Conservation (phyloP, 2,329 filamentous ascomycete species). For the Periconia macrospinosa region DNA sequence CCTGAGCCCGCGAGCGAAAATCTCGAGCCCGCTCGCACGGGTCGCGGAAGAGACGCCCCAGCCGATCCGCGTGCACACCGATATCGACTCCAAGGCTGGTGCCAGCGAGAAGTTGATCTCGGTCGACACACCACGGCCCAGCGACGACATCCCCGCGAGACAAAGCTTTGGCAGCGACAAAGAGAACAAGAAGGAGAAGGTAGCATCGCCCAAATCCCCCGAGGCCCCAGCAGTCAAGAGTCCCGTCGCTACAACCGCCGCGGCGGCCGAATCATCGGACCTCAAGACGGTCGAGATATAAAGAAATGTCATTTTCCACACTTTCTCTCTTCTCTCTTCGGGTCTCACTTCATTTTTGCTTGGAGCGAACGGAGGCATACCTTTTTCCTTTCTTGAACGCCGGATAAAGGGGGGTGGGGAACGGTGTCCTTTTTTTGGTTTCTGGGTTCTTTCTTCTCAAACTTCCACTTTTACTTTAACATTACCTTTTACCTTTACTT, state of each 20-base stretch:
- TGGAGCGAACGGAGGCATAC: background rate
- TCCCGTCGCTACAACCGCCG: conserved; percentile 20
- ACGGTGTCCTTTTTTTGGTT: too few species aligned
- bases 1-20: conserved; percentile 66
- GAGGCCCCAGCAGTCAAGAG: conserved; percentile 19
- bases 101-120: conserved; percentile 47
- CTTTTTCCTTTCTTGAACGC: background rate
- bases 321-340: conserved; percentile 4
- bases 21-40: conserved; percentile 72
- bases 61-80: conserved; percentile 42
- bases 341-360: conserved; percentile 6
- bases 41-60: conserved; percentile 68
- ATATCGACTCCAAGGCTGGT: conserved; percentile 33
- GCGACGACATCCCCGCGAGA: conserved; percentile 35
- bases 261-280: conserved; percentile 36
- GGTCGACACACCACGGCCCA: conserved; percentile 45
- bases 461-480: too few species aligned
- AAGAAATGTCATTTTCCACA: conserved; percentile 2
- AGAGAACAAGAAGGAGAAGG: conserved; percentile 38
- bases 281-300: conserved; percentile 55
- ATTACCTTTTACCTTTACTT: too few species aligned
- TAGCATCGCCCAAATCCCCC: conserved; percentile 19
- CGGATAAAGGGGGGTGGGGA: too few species aligned
- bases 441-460: too few species aligned
- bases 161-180: conserved; percentile 43